These are phyloP conservation scores for Boletus patriciae DNA, from an alignment of 768 basidiomycete species.

Conservation along the genomic window DNA sequence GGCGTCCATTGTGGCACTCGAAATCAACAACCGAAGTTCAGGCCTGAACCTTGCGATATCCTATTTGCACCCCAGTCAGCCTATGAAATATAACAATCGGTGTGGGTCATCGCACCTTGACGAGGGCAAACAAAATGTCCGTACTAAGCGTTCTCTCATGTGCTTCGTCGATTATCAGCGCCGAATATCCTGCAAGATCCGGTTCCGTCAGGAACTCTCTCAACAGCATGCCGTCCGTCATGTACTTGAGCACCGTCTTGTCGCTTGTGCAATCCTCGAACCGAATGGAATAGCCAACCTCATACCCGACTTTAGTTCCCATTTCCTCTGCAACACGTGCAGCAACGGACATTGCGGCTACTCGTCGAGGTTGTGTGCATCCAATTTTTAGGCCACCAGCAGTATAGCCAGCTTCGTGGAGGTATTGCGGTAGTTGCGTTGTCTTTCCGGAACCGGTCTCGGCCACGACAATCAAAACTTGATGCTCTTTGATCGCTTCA, in stretches of 20 bases:
- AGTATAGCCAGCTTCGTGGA: slow-evolving; percentile 97
- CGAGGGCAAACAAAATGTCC: slow-evolving; percentile 96
- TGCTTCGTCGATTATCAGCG: slow-evolving; percentile 96
- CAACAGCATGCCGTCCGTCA: slow-evolving; percentile 99
- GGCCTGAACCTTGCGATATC: slow-evolving; percentile 97
- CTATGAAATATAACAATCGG: slow-evolving; percentile 11
- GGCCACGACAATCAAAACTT: slow-evolving; percentile 95
- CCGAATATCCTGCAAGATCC: slow-evolving; percentile 91
- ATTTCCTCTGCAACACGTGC: slow-evolving; percentile 99
- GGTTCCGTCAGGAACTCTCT: slow-evolving; percentile 98
- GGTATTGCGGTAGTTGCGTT: slow-evolving; percentile 96
- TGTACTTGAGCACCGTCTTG: slow-evolving; percentile 98
- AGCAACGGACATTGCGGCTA: slow-evolving; percentile 99
- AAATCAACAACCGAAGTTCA: slow-evolving; percentile 89
- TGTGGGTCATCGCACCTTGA: slow-evolving; percentile 73
- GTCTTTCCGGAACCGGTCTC: slow-evolving; percentile 99
- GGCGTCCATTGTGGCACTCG: slow-evolving; percentile 95
- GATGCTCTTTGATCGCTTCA: slow-evolving; percentile 84
- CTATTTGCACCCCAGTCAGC: slow-evolving; percentile 42
- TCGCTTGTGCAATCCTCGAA: slow-evolving; percentile 99
- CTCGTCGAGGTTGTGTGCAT: slow-evolving; percentile 97
- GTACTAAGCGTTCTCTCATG: slow-evolving; percentile 98
- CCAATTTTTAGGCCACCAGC: slow-evolving; percentile 77
- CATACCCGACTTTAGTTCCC: slow-evolving; percentile 94
- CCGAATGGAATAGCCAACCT: slow-evolving; percentile 99